Evolutionary conservation across 148 eudicot genomes (phyloP).

Genomic region (Spergularia marina): DNA sequence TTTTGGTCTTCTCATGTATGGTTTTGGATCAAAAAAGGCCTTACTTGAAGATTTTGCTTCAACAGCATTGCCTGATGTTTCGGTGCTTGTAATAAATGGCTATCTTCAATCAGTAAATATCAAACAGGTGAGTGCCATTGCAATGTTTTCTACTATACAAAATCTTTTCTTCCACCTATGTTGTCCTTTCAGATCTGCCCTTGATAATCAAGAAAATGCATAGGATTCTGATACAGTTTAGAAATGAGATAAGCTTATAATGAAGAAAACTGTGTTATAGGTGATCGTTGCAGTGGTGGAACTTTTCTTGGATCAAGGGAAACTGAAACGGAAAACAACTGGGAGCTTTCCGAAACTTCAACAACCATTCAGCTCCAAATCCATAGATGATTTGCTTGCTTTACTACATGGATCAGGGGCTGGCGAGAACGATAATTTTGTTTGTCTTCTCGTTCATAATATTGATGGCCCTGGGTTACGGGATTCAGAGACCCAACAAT

Average conservation of each 20-base stretch:
- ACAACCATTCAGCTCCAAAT: slow-evolving; percentile 59
- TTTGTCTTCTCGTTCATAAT: slow-evolving; percentile 76
- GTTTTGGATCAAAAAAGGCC: slow-evolving; percentile 92
- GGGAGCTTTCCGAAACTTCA: slow-evolving; percentile 43
- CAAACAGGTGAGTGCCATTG: slow-evolving; percentile 59
- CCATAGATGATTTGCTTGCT: slow-evolving; percentile 64
- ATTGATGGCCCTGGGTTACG: slow-evolving; percentile 94
- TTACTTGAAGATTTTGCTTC: slow-evolving; percentile 94
- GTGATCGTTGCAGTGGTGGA: slow-evolving; percentile 68
- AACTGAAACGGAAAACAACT: slow-evolving; percentile 39
- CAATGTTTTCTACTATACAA: background rate
- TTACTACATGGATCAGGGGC: slow-evolving; percentile 60
- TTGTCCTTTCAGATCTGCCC: background rate
- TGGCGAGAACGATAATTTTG: slow-evolving; percentile 44
- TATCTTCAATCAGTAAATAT: slow-evolving; percentile 89
- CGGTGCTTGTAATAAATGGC: slow-evolving; percentile 83
- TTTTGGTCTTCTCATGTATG: slow-evolving; percentile 92
- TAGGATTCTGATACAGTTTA: background rate
- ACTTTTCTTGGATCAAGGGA: slow-evolving; percentile 69
- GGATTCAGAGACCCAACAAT: slow-evolving; percentile 77
- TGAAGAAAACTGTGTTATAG: slow-evolving; percentile 31
- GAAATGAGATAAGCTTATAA: slow-evolving; percentile 10
- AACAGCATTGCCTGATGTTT: slow-evolving; percentile 54
- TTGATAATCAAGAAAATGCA: background rate
- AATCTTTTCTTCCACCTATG: background rate